A percentile compares a stretch with the other conserved stretches of the same genome.
Evolutionary conservation across 805 yeast genomes (phyloP).

Genomic region (Blastobotrys attinorum): DNA sequence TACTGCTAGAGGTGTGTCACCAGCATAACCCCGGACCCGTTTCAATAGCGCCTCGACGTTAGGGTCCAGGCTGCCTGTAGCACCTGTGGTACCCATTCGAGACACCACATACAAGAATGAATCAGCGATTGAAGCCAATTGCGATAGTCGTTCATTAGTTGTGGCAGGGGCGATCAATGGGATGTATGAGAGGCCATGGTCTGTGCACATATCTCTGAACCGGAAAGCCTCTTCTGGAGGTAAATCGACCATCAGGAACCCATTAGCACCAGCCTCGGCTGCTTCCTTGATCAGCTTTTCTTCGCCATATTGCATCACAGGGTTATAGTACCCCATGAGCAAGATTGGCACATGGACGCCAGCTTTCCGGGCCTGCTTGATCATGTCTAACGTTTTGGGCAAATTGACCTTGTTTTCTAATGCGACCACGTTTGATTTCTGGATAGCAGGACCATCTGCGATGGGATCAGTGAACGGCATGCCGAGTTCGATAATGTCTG

Average conservation of each 20-base stretch:
- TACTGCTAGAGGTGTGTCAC: slow-evolving; percentile 77
- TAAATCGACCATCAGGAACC: slow-evolving; percentile 87
- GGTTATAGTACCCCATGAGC: slow-evolving; percentile 97
- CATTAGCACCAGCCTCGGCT: slow-evolving; percentile 87
- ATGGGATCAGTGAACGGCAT: slow-evolving; percentile 97
- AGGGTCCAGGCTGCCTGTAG: slow-evolving; percentile 52
- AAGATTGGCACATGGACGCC: slow-evolving; percentile 88
- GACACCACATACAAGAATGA: slow-evolving; percentile 95
- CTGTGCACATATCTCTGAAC: slow-evolving; percentile 65
- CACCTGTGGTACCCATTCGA: slow-evolving; percentile 98
- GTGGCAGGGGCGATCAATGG: slow-evolving; percentile 98
- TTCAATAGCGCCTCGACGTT: slow-evolving; percentile 61
- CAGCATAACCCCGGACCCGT: slow-evolving; percentile 69
- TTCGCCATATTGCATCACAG: slow-evolving; percentile 85
- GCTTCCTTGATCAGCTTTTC: slow-evolving; percentile 69
- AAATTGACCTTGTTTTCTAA: slow-evolving; percentile 77
- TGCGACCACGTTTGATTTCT: slow-evolving; percentile 71
- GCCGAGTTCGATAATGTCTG: slow-evolving; percentile 90
- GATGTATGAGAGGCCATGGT: slow-evolving; percentile 68
- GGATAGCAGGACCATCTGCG: slow-evolving; percentile 98
- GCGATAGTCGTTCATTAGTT: slow-evolving; percentile 75
- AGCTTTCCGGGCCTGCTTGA: slow-evolving; percentile 62
- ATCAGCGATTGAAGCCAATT: slow-evolving; percentile 80
- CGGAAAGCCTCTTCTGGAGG: slow-evolving; percentile 97
- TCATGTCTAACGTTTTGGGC: slow-evolving; percentile 57